Conservation (phyloP, 2,329 filamentous ascomycete species). For the Fusarium sp. region DNA sequence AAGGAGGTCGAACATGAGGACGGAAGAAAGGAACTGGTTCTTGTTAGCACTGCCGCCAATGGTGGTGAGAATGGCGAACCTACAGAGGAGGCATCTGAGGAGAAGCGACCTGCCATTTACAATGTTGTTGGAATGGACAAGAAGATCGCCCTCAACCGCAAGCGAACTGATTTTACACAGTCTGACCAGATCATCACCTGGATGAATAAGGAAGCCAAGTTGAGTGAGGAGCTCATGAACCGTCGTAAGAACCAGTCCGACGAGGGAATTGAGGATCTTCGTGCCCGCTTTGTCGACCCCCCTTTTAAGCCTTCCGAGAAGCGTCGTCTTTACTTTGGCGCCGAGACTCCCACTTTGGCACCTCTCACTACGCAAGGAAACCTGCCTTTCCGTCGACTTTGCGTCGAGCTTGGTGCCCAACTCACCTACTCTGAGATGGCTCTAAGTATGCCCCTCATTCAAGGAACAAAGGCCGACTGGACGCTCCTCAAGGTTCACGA, state of each 20-base stretch:
- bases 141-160: conserved; percentile 81
- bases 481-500: conserved; percentile 93
- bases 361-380: conserved; percentile 97
- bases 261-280: conserved; percentile 71
- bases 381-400: conserved; percentile 90
- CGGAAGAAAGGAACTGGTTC: conserved; percentile 82
- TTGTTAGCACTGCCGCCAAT: conserved; percentile 59
- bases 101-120: conserved; percentile 72
- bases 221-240: conserved; percentile 55
- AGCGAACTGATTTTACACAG: conserved; percentile 75
- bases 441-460: conserved; percentile 87
- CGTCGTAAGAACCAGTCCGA: conserved; percentile 56
- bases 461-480: conserved; percentile 93
- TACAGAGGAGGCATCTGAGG: conserved; percentile 57
- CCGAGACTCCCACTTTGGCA: conserved; percentile 92
- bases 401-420: conserved; percentile 87
- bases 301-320: conserved; percentile 94
- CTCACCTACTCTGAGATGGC: conserved; percentile 99
- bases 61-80: conserved; percentile 45
- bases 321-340: conserved; percentile 90
- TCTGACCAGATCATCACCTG: conserved; percentile 82
- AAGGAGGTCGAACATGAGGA: conserved; percentile 81
- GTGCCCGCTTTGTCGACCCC: conserved; percentile 85
- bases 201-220: conserved; percentile 72
- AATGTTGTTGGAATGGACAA: conserved; percentile 77